Evolutionary conservation across 2,329 filamentous ascomycete species (phyloP), one percentile per base, ranked within the genome.

Genomic region (Ophiostoma sp.): DNA sequence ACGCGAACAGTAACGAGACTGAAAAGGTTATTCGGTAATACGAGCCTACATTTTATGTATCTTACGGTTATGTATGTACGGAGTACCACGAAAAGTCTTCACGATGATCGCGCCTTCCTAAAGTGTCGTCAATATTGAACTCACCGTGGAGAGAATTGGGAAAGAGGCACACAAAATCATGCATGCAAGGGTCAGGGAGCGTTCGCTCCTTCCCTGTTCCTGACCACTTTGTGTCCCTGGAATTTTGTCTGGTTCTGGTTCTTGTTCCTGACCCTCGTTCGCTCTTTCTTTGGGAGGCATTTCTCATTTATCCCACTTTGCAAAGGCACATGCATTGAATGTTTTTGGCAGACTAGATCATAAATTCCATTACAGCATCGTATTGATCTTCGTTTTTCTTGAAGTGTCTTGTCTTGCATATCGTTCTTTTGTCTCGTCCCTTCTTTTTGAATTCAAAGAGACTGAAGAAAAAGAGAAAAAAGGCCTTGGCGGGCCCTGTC

Each of bases 151-250:
- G 48, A 39, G 64, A 52, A 45, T 28, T n/a, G 36, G 59, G 59
- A 68, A 68, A 50, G 63, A 68, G 63, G 22, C 39, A 68, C 39
- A 68, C 50, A 22, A 15, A 50, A 33, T n/a, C 22, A 25, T 68
- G 33, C 59, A 63, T 63, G 63, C 63, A 68, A 31, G 61, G 63
- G 42, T 31, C 63, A 66, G 63, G 55, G 63, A 68, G 64, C 64
- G 36, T 12, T 63, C 59, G 33, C 63, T 42, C 63, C 63, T 33
- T 6, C 39, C 64, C 36, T 45, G 64, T 50, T 31, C 64, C 42
- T 68, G 22, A 31, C 63, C 7, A 36, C 19, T n/a, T 7, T 45
- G 9, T 28, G 42, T 45, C 31, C 31, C 57, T 22, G 33, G n/a
- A 12, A 15, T 42, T 25, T 45, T 11, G 12, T 19, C 42, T 48